A percentile compares a stretch with the other conserved stretches of the same genome.
Conservation (phyloP, 2,329 filamentous ascomycete genomes). For the Colletotrichum sp. region DNA sequence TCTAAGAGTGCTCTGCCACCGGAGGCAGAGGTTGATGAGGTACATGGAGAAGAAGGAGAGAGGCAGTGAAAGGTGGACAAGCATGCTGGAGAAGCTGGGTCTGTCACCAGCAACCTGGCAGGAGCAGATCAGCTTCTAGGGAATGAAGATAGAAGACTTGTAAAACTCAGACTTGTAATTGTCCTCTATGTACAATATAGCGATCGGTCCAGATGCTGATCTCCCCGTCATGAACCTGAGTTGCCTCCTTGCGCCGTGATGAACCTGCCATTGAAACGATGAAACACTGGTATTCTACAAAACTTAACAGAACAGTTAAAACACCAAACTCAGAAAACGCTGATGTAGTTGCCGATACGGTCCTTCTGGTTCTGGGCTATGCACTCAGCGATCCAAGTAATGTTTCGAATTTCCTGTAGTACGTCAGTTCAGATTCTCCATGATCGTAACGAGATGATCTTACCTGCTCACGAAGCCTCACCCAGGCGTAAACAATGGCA, state of each 20-base stretch:
- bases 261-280: slow-evolving; percentile 25
- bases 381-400: slow-evolving; percentile 99
- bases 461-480: slow-evolving; percentile 96
- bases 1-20: slow-evolving; percentile 82
- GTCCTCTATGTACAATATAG: slow-evolving; percentile 55
- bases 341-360: slow-evolving; percentile 98
- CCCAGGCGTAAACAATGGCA: slow-evolving; percentile 95
- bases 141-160: slow-evolving; percentile 29
- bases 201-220: slow-evolving; percentile 24
- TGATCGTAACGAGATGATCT: slow-evolving; percentile 33
- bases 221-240: slow-evolving; percentile 21
- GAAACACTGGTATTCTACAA: slow-evolving; percentile 46
- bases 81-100: slow-evolving; percentile 83
- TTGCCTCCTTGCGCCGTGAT: slow-evolving; percentile 36
- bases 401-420: slow-evolving; percentile 93
- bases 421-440: slow-evolving; percentile 33
- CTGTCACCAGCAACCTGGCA: slow-evolving; percentile 89
- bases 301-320: slow-evolving; percentile 29
- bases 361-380: slow-evolving; percentile 99
- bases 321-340: slow-evolving; percentile 72
- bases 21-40: slow-evolving; percentile 82
- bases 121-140: slow-evolving; percentile 79
- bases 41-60: slow-evolving; percentile 91
- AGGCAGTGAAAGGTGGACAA: slow-evolving; percentile 87
- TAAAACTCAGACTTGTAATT: slow-evolving; percentile 46